A percentile compares a stretch with the other conserved stretches of the same genome.
phyloP scores from a whole-genome alignment of 1,284 basidiomycete species.

The Clitocybe nebularis region DNA sequence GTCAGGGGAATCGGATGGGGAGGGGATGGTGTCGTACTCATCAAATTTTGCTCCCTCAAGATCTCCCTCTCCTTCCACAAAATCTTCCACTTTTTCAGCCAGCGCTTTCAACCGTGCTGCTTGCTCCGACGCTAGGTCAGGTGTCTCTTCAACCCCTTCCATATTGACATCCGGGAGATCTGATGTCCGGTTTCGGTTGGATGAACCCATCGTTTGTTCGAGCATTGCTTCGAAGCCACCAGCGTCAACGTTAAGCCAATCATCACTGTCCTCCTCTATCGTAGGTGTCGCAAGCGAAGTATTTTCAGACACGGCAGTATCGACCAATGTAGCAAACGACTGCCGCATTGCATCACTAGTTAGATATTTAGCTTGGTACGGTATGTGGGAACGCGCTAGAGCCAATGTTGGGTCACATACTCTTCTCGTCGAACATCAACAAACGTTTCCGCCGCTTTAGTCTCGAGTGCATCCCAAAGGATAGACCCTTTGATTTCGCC shows the following conservation, averaged over 20 bases:
- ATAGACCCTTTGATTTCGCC: slow-evolving; percentile 73
- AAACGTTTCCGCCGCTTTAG: slow-evolving; percentile 65
- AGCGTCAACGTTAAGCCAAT: slow-evolving; percentile 69
- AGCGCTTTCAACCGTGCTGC: slow-evolving; percentile 69
- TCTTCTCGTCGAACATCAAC: slow-evolving; percentile 59
- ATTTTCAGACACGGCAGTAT: slow-evolving; percentile 51
- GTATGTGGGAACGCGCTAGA: too few relatives aligned
- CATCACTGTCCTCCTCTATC: slow-evolving; percentile 59
- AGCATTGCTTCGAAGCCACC: slow-evolving; percentile 64
- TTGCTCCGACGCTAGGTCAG: slow-evolving; percentile 54
- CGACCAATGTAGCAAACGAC: slow-evolving; percentile 73
- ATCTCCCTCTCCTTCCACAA: slow-evolving; percentile 85
- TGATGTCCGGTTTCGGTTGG: slow-evolving; percentile 18
- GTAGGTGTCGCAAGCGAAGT: slow-evolving; percentile 20
- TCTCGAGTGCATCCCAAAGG: slow-evolving; percentile 71
- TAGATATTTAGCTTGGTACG: too few relatives aligned
- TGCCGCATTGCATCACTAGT: slow-evolving; percentile 54
- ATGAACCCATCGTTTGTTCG: slow-evolving; percentile 34
- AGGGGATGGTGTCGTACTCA: slow-evolving; percentile 60
- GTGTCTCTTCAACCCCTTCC: slow-evolving; percentile 34
- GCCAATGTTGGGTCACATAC: slow-evolving; percentile 47
- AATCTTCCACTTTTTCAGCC: slow-evolving; percentile 80
- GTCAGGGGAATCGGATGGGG: slow-evolving; percentile 9
- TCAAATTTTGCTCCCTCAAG: slow-evolving; percentile 83
- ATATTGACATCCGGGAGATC: slow-evolving; percentile 47